Conservation (phyloP, 257 asterid genomes). For the Striga asiatica region DNA sequence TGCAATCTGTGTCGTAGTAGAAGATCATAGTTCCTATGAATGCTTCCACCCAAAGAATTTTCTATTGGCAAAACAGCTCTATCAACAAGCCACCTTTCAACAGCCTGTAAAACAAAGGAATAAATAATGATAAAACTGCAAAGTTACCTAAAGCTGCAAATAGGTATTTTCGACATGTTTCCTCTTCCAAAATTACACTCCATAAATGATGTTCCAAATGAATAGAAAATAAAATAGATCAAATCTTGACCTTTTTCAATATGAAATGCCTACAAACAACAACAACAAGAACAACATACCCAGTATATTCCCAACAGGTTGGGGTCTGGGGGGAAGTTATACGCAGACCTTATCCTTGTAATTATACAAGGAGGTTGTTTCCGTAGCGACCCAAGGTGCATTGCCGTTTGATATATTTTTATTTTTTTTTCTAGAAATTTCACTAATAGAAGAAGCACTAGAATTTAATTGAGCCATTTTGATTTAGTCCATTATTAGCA, state of each 20-base stretch:
- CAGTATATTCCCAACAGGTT: no score
- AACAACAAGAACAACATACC: no score
- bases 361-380: no score
- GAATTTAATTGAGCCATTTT: no score
- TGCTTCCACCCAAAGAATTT: conserved; percentile 95
- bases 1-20: conserved; percentile 86
- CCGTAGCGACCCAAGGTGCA: no score
- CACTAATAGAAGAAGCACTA: no score
- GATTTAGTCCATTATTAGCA: no score
- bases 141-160: conserved; percentile 5
- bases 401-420: no score
- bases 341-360: no score
- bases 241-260: background rate
- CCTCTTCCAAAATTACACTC: background rate
- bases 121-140: background rate
- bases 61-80: conserved; percentile 97
- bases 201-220: background rate
- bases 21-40: conserved; percentile 95
- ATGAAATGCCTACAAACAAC: background rate
- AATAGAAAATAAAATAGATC: background rate
- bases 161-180: no score
- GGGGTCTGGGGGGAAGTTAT: no score
- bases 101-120: conserved; percentile 51
- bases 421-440: no score
- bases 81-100: conserved; percentile 92